These are phyloP conservation scores for Corymbia maculata DNA, from an alignment of 345 rosid species.

Conservation along the genomic window DNA sequence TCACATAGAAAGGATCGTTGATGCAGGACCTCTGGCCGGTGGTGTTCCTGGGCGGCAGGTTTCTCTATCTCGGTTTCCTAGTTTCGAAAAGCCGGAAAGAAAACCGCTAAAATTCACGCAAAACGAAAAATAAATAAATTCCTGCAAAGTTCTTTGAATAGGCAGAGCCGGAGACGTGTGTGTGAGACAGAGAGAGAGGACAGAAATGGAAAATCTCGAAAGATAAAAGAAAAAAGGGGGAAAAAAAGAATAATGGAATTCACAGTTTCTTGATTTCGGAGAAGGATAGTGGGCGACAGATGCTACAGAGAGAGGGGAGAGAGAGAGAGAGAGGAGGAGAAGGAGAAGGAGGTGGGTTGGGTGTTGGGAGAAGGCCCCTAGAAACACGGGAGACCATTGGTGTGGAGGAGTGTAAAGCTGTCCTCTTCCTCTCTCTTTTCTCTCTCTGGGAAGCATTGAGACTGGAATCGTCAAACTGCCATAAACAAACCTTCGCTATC, in stretches of 20 bases:
- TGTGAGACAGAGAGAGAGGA: not conserved
- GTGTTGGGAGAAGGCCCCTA: not conserved
- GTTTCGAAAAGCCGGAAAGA: not conserved
- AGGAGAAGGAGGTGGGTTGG: not conserved
- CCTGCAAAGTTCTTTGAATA: not conserved
- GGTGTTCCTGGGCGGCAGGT: conserved; percentile 1
- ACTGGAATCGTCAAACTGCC: not conserved
- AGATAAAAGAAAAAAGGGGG: not conserved
- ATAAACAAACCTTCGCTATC: not conserved
- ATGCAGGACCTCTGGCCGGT: conserved; percentile 6
- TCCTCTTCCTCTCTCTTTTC: not conserved
- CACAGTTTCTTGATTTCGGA: not conserved
- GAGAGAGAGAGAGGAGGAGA: not conserved
- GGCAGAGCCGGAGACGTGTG: not conserved
- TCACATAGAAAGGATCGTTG: not conserved
- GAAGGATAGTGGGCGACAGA: not conserved
- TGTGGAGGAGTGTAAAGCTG: not conserved
- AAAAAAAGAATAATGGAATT: not conserved
- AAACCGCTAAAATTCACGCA: not conserved
- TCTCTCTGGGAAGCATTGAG: not conserved
- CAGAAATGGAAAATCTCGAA: not conserved
- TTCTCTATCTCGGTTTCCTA: not conserved
- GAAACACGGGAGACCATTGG: not conserved
- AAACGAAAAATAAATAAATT: not conserved
- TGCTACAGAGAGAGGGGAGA: not conserved